Evolutionary conservation across 441 rosid species (phyloP), one percentile per base, ranked within the genome.

Genomic region (Corymbia calophylla): DNA sequence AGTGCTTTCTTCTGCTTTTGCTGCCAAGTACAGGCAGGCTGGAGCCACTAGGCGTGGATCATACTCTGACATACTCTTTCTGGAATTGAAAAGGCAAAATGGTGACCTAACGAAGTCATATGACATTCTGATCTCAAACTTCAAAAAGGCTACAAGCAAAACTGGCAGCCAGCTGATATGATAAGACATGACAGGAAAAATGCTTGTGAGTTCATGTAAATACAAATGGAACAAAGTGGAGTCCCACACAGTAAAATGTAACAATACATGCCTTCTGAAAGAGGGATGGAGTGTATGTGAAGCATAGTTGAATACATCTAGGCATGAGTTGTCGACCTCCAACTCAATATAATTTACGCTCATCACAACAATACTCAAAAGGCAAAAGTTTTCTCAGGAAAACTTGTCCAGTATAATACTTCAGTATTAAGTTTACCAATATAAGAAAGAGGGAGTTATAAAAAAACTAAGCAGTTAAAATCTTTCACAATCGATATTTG

Each of bases 1-100:
- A 9, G 97, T 96, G 96, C 99, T 96, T 94, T 98, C 99, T 93
- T 98, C 99, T 90, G 99, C 99, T 93, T 98, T 98, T 56, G 99
- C 95, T 80, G 99, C 99, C 95, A 97, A 93, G 92, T 97, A 98
- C 93, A 98, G 95, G 95, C 99, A 98, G 86, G 97, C 93, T 31
- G 99, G 99, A 92, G 99, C 98, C 70, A 97, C 99, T 90, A 97
- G 97, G 27, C 97, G 94, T 47, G 99, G 99, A 93, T 98, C 99
- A 89, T 96, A 97, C 88, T 97, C 99, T 44, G 96, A 92, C 96
- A 98, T 93, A 89, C 98, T 96, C 95, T 94, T 98, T 91, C 99
- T 98, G 95, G 55, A 90, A 93, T 87, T 56, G 82, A 86, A 91
- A 44, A 56, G 47, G 82, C 10, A 89, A 90, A 51, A 87, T 11